Evolutionary conservation across 2,329 filamentous ascomycete genomes (phyloP).

Genomic region (Diaporthe sp.): DNA sequence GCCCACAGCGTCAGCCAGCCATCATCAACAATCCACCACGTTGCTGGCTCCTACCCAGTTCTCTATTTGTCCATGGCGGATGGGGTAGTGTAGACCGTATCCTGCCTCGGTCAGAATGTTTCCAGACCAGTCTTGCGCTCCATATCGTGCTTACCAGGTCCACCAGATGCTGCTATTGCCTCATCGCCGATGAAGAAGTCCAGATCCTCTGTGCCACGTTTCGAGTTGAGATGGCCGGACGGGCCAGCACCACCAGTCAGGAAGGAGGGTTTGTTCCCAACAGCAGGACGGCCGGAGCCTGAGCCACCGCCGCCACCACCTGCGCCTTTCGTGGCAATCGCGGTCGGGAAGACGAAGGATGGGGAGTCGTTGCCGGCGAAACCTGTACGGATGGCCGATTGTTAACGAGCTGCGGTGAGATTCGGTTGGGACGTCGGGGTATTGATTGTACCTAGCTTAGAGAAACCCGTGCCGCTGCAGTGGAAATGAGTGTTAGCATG

Average conservation of each 20-base stretch:
- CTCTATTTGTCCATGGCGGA: conserved; percentile 97
- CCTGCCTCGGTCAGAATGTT: conserved; percentile 62
- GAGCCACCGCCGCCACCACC: conserved; percentile 79
- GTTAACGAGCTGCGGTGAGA: conserved; percentile 7
- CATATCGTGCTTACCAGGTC: conserved; percentile 74
- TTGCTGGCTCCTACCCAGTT: conserved; percentile 81
- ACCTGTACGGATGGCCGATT: conserved; percentile 64
- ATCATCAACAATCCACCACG: neutral
- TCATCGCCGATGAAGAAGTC: conserved; percentile 99
- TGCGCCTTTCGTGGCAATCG: conserved; percentile 93
- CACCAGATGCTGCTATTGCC: conserved; percentile 84
- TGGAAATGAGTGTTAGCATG: conserved; percentile 55
- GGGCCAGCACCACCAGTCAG: conserved; percentile 90
- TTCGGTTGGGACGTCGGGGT: conserved; percentile 31
- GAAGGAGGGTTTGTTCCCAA: conserved; percentile 96
- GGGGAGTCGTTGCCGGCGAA: conserved; percentile 99
- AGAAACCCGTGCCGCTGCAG: conserved; percentile 96
- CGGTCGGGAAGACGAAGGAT: conserved; percentile 98
- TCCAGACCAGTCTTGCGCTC: neutral
- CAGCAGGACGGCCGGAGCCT: conserved; percentile 88
- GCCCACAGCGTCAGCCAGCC: conserved; percentile 47
- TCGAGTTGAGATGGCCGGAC: conserved; percentile 85
- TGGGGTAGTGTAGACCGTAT: conserved; percentile 97
- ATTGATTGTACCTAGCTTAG: conserved; percentile 86
- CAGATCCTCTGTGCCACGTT: conserved; percentile 96